Percentiles rank a stretch among this genome's conserved stretches.
These are phyloP conservation scores for Volvariella surrecta DNA, from an alignment of 1,284 basidiomycete species.

Conservation along the genomic window DNA sequence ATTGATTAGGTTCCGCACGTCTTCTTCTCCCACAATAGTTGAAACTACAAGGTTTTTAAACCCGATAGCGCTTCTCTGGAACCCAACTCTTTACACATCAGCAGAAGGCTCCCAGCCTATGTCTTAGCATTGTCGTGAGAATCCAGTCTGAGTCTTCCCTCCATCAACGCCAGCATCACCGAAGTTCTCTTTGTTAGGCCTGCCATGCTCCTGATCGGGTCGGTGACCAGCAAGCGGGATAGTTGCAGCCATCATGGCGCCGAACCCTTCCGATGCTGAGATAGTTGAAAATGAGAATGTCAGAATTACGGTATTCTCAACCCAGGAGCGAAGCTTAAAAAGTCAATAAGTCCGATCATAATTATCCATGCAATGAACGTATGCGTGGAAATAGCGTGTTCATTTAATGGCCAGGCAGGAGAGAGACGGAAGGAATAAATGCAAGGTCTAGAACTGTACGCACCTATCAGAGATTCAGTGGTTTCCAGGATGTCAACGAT, in stretches of 20 bases:
- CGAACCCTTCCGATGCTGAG: conserved; percentile 12
- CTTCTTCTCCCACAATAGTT: too few species aligned
- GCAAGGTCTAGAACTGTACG: conserved; percentile 9
- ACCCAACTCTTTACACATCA: too few species aligned
- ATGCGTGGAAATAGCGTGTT: too few species aligned
- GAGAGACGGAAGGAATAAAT: conserved; percentile 1
- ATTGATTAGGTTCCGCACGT: too few species aligned
- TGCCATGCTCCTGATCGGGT: conserved; percentile 26
- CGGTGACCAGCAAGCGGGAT: conserved; percentile 16
- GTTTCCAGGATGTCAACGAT: conserved; percentile 34
- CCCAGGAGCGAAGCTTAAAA: background rate
- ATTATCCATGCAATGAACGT: too few species aligned
- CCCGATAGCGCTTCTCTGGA: too few species aligned
- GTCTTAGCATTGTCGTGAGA: conserved; percentile 26
- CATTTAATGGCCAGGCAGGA: too few species aligned
- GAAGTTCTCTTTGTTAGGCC: conserved; percentile 28
- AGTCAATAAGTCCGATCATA: too few species aligned
- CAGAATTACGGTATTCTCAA: background rate
- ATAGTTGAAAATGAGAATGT: background rate
- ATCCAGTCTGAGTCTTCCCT: conserved; percentile 20
- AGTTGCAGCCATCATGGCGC: conserved; percentile 10
- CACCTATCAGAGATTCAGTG: conserved; percentile 30
- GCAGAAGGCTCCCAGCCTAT: too few species aligned
- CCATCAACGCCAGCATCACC: conserved; percentile 15
- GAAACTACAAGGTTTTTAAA: too few species aligned